Evolutionary conservation across 306 rosid species (phyloP), one percentile per base, ranked within the genome.

Genomic region (Citrullus colocynthis): DNA sequence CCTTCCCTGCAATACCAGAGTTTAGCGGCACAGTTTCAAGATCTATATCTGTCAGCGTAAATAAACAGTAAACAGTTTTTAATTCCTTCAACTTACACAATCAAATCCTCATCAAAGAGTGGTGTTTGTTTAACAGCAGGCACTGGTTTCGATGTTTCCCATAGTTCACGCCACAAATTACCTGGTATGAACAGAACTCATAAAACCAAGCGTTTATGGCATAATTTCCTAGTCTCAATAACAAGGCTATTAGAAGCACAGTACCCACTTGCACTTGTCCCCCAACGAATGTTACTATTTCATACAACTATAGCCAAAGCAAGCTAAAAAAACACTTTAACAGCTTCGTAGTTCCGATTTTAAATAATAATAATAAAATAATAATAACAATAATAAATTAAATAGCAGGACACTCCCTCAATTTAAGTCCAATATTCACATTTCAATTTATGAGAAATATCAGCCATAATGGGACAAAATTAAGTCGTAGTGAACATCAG

Each of bases 41-140:
- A 75, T 17, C 57, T 21, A 20, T 14, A 34, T 55, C 48, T 18
- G 52, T 34, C 18, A 20, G 66, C 42, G 39, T 6, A 55, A 58
- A 76, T 5, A 15, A 37, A 13, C 41, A 76, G 4, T 24, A 59
- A 57, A 20, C 2, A 18, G 44, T 59, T 34, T 34, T 36, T 34
- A 18, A n/a, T 8, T 52, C 63, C 73, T 62, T 75, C 78, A 78
- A 85, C 98, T 86, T 85, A 96, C 99, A 89, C 99, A 62, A 96
- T 98, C 83, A 96, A 85, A 84, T 96, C 99, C 86, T 96, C 99
- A 71, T 96, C 99, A 83, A 90, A 96, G 69, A 96, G 96, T 77
- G 99, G 98, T 73, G 92, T 79, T 85, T 96, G 99, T 87, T 86
- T 96, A 80, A 89, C 97, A 73, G 99, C 97, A 39, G 99, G 99